Percentiles rank a stretch among this genome's conserved stretches.
These are phyloP conservation scores for Chlorella sp. DNA, from an alignment of 139 green algal genomes.

Conservation along the genomic window DNA sequence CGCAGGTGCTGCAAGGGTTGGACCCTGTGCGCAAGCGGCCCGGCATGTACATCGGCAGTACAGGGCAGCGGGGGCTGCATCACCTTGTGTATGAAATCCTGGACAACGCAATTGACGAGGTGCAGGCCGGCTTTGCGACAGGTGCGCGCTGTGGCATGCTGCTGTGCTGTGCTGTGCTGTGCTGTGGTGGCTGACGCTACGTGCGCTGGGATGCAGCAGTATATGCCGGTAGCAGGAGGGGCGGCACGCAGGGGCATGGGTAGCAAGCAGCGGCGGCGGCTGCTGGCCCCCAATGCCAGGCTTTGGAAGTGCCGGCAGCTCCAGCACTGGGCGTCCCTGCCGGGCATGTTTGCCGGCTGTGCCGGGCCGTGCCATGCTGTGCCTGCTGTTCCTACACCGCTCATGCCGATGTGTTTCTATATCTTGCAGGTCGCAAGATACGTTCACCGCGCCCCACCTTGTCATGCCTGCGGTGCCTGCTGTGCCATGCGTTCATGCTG, in stretches of 20 bases:
- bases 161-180: not conserved
- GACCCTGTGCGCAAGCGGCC: constrained; percentile 97
- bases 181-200: not conserved
- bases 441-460: too few species aligned
- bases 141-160: not conserved
- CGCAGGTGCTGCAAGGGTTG: constrained; percentile 95
- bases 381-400: too few species aligned
- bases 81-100: constrained; percentile 98
- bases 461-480: too few species aligned
- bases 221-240: not conserved
- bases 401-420: too few species aligned
- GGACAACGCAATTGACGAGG: constrained; percentile 96
- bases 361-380: too few species aligned
- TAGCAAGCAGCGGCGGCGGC: too few species aligned
- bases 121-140: constrained; percentile 86
- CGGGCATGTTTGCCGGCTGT: too few species aligned
- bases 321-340: too few species aligned
- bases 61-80: constrained; percentile 89
- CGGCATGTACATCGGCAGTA: constrained; percentile 99
- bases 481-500: not conserved
- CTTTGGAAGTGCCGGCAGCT: too few species aligned
- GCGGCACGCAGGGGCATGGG: too few species aligned
- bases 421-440: too few species aligned
- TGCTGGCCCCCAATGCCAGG: too few species aligned
- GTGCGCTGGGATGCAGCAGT: not conserved